Conservation (phyloP, 2,329 filamentous ascomycete genomes). For the Cercospora citrullina region DNA sequence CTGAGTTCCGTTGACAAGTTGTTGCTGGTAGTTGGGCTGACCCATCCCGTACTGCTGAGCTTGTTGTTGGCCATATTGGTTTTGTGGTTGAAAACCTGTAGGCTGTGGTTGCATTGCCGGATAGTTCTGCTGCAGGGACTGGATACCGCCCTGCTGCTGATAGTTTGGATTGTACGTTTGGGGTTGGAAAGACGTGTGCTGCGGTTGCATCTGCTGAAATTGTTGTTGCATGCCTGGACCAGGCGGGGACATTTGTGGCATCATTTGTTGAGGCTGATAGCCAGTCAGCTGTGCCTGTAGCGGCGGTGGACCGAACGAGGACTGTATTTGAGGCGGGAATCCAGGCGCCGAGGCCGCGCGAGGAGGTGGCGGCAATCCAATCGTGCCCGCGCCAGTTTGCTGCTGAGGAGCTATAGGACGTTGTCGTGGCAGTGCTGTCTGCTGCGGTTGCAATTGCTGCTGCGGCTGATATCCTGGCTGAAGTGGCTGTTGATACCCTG, state of each 20-base stretch:
- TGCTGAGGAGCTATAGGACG: slow-evolving; percentile 68
- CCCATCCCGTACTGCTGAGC: slow-evolving; percentile 22
- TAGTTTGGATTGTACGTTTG: slow-evolving; percentile 46
- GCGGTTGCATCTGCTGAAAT: slow-evolving; percentile 39
- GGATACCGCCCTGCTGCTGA: slow-evolving; percentile 37
- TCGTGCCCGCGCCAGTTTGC: slow-evolving; percentile 58
- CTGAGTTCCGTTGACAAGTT: slow-evolving; percentile 49
- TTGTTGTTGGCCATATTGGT: slow-evolving; percentile 22
- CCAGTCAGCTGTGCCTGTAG: slow-evolving; percentile 86
- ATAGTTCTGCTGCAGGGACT: slow-evolving; percentile 37
- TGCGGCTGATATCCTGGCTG: slow-evolving; percentile 28
- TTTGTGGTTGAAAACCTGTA: slow-evolving; percentile 51
- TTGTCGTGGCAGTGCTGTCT: slow-evolving; percentile 55
- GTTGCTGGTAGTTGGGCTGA: slow-evolving; percentile 50
- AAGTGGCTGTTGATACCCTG: slow-evolving; percentile 34
- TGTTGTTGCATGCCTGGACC: slow-evolving; percentile 47
- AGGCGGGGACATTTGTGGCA: slow-evolving; percentile 48
- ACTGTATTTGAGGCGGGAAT: slow-evolving; percentile 56
- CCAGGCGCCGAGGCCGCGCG: slow-evolving; percentile 86
- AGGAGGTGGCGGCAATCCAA: slow-evolving; percentile 75
- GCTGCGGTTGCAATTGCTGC: slow-evolving; percentile 39
- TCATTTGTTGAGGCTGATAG: slow-evolving; percentile 47
- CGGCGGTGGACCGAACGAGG: slow-evolving; percentile 68
- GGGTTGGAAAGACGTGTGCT: slow-evolving; percentile 42
- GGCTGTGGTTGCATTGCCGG: slow-evolving; percentile 53